Conservation (phyloP, 2,329 filamentous ascomycete species). For the Aspergillus neotritici region DNA sequence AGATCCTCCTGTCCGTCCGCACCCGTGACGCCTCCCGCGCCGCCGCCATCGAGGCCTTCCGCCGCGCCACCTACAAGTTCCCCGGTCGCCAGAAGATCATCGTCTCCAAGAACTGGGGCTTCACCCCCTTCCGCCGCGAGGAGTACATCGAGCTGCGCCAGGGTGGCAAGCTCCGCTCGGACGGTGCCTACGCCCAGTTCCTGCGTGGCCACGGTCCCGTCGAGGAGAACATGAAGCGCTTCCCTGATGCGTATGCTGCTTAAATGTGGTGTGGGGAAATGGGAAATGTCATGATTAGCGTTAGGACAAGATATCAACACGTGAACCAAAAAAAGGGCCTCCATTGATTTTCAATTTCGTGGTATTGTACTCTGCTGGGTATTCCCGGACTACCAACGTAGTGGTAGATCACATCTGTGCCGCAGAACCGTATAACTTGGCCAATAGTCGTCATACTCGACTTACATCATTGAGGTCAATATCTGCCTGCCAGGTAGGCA, state of each 20-base stretch:
- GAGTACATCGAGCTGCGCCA: conserved; percentile 96
- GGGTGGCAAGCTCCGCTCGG: conserved; percentile 87
- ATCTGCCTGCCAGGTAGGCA: no score
- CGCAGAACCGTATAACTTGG: no score
- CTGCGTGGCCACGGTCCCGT: conserved; percentile 87
- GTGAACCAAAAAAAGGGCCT: conserved; percentile 9
- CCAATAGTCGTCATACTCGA: no score
- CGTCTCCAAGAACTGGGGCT: conserved; percentile 99
- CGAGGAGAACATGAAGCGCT: conserved; percentile 81
- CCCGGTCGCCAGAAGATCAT: conserved; percentile 99
- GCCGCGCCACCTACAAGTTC: conserved; percentile 99
- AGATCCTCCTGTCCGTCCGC: conserved; percentile 95
- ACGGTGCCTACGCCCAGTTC: conserved; percentile 99
- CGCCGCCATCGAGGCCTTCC: conserved; percentile 94
- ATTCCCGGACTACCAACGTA: no score
- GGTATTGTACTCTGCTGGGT: no score
- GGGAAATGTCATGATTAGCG: conserved; percentile 16
- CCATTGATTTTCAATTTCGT: conserved; percentile 5
- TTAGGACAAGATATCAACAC: conserved; percentile 5
- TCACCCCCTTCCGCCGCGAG: conserved; percentile 95
- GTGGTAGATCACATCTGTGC: no score
- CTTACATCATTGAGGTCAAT: no score
- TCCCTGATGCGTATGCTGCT: conserved; percentile 75
- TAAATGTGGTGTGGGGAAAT: conserved; percentile 32
- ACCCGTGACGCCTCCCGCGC: conserved; percentile 93